Conservation (phyloP, 2,329 filamentous ascomycete species). For the Akanthomyces dipterigenus region DNA sequence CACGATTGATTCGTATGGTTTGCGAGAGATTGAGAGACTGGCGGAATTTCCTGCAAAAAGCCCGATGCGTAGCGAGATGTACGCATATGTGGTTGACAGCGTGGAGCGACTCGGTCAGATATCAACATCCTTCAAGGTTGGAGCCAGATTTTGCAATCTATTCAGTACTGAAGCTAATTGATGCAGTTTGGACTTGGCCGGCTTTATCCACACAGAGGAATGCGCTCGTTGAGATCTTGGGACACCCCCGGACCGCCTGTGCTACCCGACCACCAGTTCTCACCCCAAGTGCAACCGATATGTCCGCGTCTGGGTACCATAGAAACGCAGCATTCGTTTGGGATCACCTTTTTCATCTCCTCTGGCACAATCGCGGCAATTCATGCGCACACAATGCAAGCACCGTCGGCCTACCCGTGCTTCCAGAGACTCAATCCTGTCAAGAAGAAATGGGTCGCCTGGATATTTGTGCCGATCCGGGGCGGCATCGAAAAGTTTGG, state of each 20-base stretch:
- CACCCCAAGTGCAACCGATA: not conserved
- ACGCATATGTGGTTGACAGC: not conserved
- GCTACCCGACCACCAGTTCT: not conserved
- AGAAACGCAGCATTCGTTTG: conserved; percentile 3
- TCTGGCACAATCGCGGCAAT: conserved; percentile 7
- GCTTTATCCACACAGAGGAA: not conserved
- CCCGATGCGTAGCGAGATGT: not conserved
- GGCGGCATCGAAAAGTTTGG: conserved; percentile 5
- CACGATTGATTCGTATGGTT: not conserved
- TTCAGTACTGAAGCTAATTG: not conserved
- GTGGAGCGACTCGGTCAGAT: not conserved
- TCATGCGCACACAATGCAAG: conserved; percentile 2
- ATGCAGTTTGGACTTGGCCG: not conserved
- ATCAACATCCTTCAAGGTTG: conserved; percentile 1
- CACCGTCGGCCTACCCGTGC: conserved; percentile 4
- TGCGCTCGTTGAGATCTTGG: not conserved
- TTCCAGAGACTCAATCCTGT: conserved; percentile 5
- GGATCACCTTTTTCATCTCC: conserved; percentile 8
- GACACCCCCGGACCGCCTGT: conserved; percentile 5
- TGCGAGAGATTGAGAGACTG: conserved; percentile 6
- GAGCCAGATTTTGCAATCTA: not conserved
- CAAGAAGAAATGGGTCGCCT: conserved; percentile 6
- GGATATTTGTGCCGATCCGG: conserved; percentile 3
- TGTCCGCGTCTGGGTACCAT: conserved; percentile 1
- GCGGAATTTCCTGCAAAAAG: not conserved